Percentiles rank a stretch among this genome's conserved stretches.
phyloP scores from a whole-genome alignment of 208 protist genomes.

The Crithidia acanthocephali region DNA sequence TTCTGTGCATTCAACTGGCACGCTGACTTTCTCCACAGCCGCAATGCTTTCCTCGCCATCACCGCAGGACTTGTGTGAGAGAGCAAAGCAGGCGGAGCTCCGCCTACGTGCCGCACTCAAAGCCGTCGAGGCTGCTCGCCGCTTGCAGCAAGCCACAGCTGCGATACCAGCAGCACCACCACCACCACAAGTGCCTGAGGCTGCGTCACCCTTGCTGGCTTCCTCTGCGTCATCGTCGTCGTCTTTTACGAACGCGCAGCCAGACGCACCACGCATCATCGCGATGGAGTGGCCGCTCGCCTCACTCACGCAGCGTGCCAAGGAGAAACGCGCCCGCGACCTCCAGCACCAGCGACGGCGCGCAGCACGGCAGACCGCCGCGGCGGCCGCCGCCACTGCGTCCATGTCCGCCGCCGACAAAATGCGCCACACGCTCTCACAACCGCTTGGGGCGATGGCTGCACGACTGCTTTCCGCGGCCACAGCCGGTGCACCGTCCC shows the following conservation, averaged over 20 bases:
- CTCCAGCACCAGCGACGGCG: slow-evolving; percentile 22
- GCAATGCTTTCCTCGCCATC: slow-evolving; percentile 7
- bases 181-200: background rate
- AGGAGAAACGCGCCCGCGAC: slow-evolving; percentile 18
- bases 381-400: background rate
- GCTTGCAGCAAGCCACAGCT: background rate
- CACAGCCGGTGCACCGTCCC: slow-evolving; percentile 13
- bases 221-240: background rate
- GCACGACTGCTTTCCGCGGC: slow-evolving; percentile 29
- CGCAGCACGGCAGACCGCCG: slow-evolving; percentile 12
- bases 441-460: slow-evolving; percentile 31
- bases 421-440: slow-evolving; percentile 23
- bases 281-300: slow-evolving; percentile 21
- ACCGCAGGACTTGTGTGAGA: background rate
- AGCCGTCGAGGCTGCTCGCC: background rate
- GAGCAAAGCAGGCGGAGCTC: slow-evolving; percentile 3
- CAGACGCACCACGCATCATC: background rate
- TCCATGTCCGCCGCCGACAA: slow-evolving; percentile 24
- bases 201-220: background rate
- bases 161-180: background rate
- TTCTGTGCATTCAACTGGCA: background rate
- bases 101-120: slow-evolving; percentile 19
- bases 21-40: too few species aligned
- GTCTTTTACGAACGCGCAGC: background rate
- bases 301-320: slow-evolving; percentile 13